Base-by-base conservation (phyloP, 257 asterid genomes). In the Penstemon newberryi region DNA sequence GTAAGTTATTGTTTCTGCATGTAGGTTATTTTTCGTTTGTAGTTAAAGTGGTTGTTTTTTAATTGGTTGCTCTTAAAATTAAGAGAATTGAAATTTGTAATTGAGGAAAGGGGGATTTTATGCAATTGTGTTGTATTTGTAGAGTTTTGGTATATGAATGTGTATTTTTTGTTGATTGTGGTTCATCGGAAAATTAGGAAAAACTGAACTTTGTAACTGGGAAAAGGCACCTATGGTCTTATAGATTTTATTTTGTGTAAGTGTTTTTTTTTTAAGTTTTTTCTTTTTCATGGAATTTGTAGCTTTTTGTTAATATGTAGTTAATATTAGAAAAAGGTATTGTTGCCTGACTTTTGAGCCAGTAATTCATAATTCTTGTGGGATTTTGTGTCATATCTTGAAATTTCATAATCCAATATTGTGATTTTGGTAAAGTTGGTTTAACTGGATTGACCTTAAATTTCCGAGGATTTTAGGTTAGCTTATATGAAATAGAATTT, bases 1-100 rank as follows among this genome's bases (percentile, higher is more conserved):
- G 65, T 40, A 43, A n/a, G 64, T 68, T 44, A 37, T 18, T 68
- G 71, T 37, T 60, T 69, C 33, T 73, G 77, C 78, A 54, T 69
- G 73, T 68, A 64, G 73, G 51, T 52, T 67, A 25, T 58, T 60
- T 66, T 5, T 60, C 42, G 25, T 64, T 41, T 25, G 3, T 46
- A 10, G 67, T 18, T 46, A 3, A 60, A 51, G 66, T 47, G 11
- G 44, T 9, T 4, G 3, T 3, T 51, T 43, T 8, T 19, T 12
- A 55, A 37, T 10, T 13, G 50, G 55, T 54, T 75, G 25, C 5
- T 63, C 7, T 46, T 45, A 10, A 36, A 54, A 49, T 60, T 58
- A 25, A 25, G 46, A n/a, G 49, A 33, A 50, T 65, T 7, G 12
- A 4, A 36, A 37, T 38, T 3, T 58, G 11, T 38, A 8, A 6